phyloP scores from a whole-genome alignment of 305 asterid genomes.

The Fraxinus paxiana region DNA sequence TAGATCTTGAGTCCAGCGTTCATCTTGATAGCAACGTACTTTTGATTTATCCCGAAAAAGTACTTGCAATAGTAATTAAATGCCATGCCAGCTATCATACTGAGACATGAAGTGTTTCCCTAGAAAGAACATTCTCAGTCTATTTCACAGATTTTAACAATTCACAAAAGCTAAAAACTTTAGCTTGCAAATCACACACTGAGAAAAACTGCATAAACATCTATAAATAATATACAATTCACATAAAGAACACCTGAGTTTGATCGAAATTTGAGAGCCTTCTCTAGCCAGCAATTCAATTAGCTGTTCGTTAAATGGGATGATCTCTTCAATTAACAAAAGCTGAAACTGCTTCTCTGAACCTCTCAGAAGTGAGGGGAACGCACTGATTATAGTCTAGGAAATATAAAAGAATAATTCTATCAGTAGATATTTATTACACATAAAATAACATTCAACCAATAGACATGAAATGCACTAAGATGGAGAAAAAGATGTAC shows the following conservation, averaged over 20 bases:
- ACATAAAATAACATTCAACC: neutral
- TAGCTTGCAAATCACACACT: constrained; percentile 14
- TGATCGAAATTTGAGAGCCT: constrained; percentile 44
- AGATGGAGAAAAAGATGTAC: neutral
- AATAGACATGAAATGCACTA: constrained; percentile 11
- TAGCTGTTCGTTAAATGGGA: constrained; percentile 64
- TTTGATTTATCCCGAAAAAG: neutral
- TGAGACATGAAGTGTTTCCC: neutral
- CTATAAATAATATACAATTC: constrained; percentile 13
- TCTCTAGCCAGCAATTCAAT: constrained; percentile 64
- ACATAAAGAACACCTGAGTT: constrained; percentile 52
- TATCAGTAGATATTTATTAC: neutral
- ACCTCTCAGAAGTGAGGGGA: constrained; percentile 75
- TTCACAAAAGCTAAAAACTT: constrained; percentile 3
- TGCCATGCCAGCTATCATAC: neutral
- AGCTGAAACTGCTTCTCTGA: constrained; percentile 53
- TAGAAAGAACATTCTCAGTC: neutral
- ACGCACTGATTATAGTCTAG: constrained; percentile 63
- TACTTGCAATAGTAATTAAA: neutral
- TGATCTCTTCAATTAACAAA: constrained; percentile 47
- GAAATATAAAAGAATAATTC: constrained; percentile 20
- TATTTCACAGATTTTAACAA: neutral
- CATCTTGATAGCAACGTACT: neutral
- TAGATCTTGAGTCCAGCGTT: neutral
- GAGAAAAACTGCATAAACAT: constrained; percentile 15